Evolutionary conservation across 2,329 filamentous ascomycete genomes (phyloP).

Genomic region (Cytospora paraplurivora): DNA sequence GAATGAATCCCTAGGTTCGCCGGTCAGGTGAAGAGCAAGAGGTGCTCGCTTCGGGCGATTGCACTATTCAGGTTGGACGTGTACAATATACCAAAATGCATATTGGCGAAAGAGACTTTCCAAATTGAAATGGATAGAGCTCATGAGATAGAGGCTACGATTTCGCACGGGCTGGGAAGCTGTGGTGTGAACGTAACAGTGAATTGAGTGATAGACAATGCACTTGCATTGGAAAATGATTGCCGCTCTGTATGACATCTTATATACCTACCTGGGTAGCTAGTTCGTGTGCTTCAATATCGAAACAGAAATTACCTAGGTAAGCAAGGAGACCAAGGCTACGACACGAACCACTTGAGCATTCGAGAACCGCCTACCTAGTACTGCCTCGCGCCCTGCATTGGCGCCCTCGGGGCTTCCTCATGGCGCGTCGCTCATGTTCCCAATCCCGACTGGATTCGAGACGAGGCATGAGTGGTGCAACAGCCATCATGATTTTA

Average conservation of each 20-base stretch:
- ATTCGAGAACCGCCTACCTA: background rate
- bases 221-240: slow-evolving; percentile 8
- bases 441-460: slow-evolving; percentile 26
- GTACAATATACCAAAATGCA: slow-evolving; percentile 24
- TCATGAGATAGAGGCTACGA: slow-evolving; percentile 1
- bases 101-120: slow-evolving; percentile 1
- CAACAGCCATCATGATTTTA: background rate
- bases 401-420: slow-evolving; percentile 22
- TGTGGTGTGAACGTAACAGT: background rate
- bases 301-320: no score
- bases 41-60: background rate
- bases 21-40: background rate
- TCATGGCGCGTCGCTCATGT: slow-evolving; percentile 25
- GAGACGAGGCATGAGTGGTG: slow-evolving; percentile 8
- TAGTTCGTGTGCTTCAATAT: background rate
- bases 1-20: background rate
- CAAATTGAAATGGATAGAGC: slow-evolving; percentile 7
- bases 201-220: background rate
- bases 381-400: background rate
- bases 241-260: background rate
- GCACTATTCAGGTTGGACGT: background rate
- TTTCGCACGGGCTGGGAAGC: background rate
- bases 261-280: background rate
- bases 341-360: background rate
- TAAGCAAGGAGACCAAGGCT: background rate